phyloP scores from a whole-genome alignment of 371 early-diverging fungal genomes.

The Basidiobolus heterosporus region DNA sequence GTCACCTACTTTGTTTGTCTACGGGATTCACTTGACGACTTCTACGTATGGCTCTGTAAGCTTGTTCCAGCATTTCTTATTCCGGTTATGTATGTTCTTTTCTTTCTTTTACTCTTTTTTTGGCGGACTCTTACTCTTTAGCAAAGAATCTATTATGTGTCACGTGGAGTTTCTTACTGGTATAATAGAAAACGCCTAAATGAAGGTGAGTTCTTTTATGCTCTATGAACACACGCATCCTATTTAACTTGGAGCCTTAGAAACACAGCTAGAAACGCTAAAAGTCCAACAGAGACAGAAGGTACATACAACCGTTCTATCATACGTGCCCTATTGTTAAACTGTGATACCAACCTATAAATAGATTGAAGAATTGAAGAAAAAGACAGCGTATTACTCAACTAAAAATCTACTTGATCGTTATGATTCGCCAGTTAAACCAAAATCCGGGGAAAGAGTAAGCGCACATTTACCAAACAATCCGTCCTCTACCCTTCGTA shows the following conservation, averaged over 20 bases:
- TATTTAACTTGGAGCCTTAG: constrained; percentile 5
- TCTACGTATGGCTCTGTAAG: constrained; percentile 24
- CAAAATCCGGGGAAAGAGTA: too few species aligned
- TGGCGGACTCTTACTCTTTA: not conserved
- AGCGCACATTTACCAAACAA: too few species aligned
- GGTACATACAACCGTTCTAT: constrained; percentile 3
- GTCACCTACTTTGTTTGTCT: constrained; percentile 34
- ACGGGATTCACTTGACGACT: constrained; percentile 21
- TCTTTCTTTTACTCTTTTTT: not conserved
- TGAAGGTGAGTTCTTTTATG: constrained; percentile 25
- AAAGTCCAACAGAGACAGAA: constrained; percentile 39
- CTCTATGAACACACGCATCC: not conserved
- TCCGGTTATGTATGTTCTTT: constrained; percentile 27
- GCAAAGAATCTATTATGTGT: constrained; percentile 28
- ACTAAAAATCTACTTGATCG: constrained; percentile 82
- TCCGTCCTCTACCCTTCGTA: too few species aligned
- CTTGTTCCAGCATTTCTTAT: constrained; percentile 26
- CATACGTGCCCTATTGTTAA: not conserved
- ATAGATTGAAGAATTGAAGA: constrained; percentile 73
- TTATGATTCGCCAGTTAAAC: constrained; percentile 33
- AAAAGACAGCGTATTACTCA: constrained; percentile 67
- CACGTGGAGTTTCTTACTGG: constrained; percentile 28
- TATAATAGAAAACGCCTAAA: constrained; percentile 38
- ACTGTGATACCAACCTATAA: not conserved
- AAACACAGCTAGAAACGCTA: constrained; percentile 19